A percentile compares a stretch with the other conserved stretches of the same genome.
phyloP scores from a whole-genome alignment of 805 yeast genomes.

The Candida fluviatilis region DNA sequence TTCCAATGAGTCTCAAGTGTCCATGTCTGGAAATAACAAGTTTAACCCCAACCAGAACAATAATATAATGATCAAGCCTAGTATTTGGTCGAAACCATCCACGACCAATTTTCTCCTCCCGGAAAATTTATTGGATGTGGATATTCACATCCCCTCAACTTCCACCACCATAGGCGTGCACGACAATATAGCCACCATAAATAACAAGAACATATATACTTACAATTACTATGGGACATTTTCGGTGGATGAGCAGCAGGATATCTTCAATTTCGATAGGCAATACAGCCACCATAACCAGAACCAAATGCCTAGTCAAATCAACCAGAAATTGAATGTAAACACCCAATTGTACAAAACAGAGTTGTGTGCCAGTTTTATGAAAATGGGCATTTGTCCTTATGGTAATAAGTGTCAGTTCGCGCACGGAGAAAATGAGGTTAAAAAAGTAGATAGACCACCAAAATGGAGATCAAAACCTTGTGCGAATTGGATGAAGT shows the following conservation, averaged over 20 bases:
- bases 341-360: slow-evolving; percentile 82
- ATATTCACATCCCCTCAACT: slow-evolving; percentile 2
- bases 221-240: slow-evolving; percentile 5
- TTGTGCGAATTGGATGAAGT: slow-evolving; percentile 81
- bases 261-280: slow-evolving; percentile 11
- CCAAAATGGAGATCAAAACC: slow-evolving; percentile 88
- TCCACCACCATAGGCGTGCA: slow-evolving; percentile 1
- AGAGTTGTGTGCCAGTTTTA: slow-evolving; percentile 78
- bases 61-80: neutral
- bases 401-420: slow-evolving; percentile 91
- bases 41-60: neutral
- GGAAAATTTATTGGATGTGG: slow-evolving; percentile 3
- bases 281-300: slow-evolving; percentile 12
- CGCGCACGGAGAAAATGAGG: slow-evolving; percentile 83
- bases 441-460: slow-evolving; percentile 67
- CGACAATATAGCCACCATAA: slow-evolving; percentile 9
- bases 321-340: slow-evolving; percentile 18
- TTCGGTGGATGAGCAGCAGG: slow-evolving; percentile 6
- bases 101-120: neutral
- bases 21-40: slow-evolving; percentile 1
- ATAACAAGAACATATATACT: slow-evolving; percentile 6
- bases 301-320: slow-evolving; percentile 6
- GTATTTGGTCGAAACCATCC: slow-evolving; percentile 3
- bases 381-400: slow-evolving; percentile 67
- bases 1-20: slow-evolving; percentile 8